phyloP scores from a whole-genome alignment of 371 early-diverging fungal species.

The Nematocida ironsii region DNA sequence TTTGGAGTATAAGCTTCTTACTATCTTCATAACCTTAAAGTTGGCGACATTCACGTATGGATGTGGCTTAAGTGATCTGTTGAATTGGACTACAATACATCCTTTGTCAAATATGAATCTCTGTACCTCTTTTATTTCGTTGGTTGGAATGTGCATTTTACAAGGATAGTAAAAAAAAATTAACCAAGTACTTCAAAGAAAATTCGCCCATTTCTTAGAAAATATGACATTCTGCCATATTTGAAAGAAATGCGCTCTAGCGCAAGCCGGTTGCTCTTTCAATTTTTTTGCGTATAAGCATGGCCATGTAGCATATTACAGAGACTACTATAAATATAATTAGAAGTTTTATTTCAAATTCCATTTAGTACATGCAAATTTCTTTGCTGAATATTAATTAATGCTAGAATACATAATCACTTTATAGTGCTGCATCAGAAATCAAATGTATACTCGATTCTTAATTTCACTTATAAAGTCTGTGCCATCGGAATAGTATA shows the following conservation, averaged over 20 bases:
- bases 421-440: too few species aligned
- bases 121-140: conserved; percentile 54
- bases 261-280: background rate
- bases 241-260: background rate
- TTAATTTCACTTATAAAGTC: too few species aligned
- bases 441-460: too few species aligned
- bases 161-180: conserved; percentile 55
- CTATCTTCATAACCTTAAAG: conserved; percentile 93
- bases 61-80: conserved; percentile 57
- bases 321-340: background rate
- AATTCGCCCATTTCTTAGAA: background rate
- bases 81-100: conserved; percentile 44
- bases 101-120: conserved; percentile 52
- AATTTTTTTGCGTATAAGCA: background rate
- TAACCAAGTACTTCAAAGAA: conserved; percentile 1
- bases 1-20: conserved; percentile 88
- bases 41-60: conserved; percentile 74
- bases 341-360: background rate
- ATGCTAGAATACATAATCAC: too few species aligned
- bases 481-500: too few species aligned
- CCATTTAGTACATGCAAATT: background rate
- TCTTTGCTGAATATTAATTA: too few species aligned
- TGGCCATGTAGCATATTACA: background rate
- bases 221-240: background rate
- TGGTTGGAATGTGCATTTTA: conserved; percentile 57